These are phyloP conservation scores for Sistotremastrum suecicum DNA, from an alignment of 768 basidiomycete genomes.

Conservation along the genomic window DNA sequence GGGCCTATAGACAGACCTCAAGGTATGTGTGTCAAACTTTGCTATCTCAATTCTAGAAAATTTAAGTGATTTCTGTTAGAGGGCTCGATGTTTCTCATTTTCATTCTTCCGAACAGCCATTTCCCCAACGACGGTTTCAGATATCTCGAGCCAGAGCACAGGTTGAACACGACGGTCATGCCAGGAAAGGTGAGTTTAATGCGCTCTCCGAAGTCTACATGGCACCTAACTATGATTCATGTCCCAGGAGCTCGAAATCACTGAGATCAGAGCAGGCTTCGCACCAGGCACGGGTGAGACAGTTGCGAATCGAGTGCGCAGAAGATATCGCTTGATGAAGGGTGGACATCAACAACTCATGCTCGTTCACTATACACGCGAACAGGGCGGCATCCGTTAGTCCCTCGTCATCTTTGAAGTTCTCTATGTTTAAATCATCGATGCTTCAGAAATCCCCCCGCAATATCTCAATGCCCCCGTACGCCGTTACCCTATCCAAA, in stretches of 20 bases:
- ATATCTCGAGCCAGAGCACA: slow-evolving; percentile 59
- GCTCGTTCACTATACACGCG: slow-evolving; percentile 65
- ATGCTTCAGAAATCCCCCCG: slow-evolving; percentile 41
- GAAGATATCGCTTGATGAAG: slow-evolving; percentile 58
- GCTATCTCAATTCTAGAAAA: not conserved
- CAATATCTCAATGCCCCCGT: slow-evolving; percentile 44
- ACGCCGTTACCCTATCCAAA: slow-evolving; percentile 58
- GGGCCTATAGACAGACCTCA: slow-evolving; percentile 64
- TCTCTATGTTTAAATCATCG: not conserved
- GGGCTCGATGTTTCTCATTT: slow-evolving; percentile 54
- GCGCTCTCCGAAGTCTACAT: not conserved
- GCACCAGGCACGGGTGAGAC: slow-evolving; percentile 50
- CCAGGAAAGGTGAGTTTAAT: slow-evolving; percentile 39
- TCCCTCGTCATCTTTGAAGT: slow-evolving; percentile 8
- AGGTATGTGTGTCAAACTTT: slow-evolving; percentile 28
- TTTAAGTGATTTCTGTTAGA: slow-evolving; percentile 24
- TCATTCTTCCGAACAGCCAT: slow-evolving; percentile 35
- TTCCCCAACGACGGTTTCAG: slow-evolving; percentile 70
- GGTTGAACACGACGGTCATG: slow-evolving; percentile 32
- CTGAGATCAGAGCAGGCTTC: slow-evolving; percentile 64
- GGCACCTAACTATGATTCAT: not conserved
- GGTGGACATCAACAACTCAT: slow-evolving; percentile 63
- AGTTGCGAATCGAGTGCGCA: slow-evolving; percentile 50
- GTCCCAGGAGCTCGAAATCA: slow-evolving; percentile 65
- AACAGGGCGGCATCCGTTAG: slow-evolving; percentile 41